These are phyloP conservation scores for Rhizopogon salebrosus DNA, from an alignment of 768 basidiomycete genomes.

Conservation along the genomic window DNA sequence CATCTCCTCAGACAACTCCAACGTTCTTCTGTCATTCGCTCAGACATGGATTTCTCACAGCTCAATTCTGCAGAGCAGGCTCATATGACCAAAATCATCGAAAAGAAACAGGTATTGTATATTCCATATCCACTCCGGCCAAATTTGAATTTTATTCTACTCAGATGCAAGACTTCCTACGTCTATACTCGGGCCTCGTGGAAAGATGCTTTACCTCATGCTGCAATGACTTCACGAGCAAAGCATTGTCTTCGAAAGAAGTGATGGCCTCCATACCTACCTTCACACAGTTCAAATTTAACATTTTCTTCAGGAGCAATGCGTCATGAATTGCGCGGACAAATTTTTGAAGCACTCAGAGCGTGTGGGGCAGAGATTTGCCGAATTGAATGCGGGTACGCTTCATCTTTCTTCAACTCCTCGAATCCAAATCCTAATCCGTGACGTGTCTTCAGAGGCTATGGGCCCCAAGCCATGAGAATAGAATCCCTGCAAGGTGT, in stretches of 20 bases:
- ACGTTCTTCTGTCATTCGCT: neutral
- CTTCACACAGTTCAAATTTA: conserved; percentile 4
- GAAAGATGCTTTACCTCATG: conserved; percentile 96
- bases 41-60: conserved; percentile 82
- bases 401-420: conserved; percentile 5
- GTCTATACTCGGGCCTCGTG: conserved; percentile 89
- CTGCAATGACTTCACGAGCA: conserved; percentile 95
- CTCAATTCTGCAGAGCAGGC: conserved; percentile 91
- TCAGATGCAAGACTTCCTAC: conserved; percentile 98
- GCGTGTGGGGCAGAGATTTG: conserved; percentile 86
- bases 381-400: conserved; percentile 88
- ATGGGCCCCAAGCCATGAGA: conserved; percentile 27
- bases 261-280: conserved; percentile 31
- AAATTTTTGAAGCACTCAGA: conserved; percentile 98
- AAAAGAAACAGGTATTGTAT: conserved; percentile 84
- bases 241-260: conserved; percentile 90
- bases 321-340: conserved; percentile 91
- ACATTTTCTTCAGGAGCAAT: conserved; percentile 61
- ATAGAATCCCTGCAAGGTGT: neutral
- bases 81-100: conserved; percentile 92
- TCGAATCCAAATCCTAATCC: neutral
- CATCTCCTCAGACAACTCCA: conserved; percentile 1
- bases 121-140: neutral
- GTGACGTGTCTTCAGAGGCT: conserved; percentile 20
- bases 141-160: conserved; percentile 3